Evolutionary conservation across 2,329 filamentous ascomycete genomes (phyloP).

Genomic region (Calonectria pseudoturangicola): DNA sequence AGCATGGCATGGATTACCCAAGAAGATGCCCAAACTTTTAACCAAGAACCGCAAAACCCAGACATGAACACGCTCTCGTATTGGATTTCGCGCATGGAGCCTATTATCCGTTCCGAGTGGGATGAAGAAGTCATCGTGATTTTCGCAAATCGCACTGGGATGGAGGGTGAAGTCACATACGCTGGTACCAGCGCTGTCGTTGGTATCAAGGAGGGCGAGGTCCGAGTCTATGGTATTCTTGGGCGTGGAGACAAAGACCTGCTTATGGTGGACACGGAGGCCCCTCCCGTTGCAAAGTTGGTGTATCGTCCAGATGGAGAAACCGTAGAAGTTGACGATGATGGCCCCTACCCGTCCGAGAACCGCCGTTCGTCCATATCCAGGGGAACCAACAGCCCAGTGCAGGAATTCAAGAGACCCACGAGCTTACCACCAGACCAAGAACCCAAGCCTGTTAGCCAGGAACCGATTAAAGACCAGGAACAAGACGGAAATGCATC

Average conservation of each 20-base stretch:
- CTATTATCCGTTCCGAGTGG: conserved; percentile 71
- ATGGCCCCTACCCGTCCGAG: conserved; percentile 8
- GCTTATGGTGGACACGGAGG: conserved; percentile 79
- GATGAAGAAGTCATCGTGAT: conserved; percentile 79
- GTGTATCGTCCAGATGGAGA: conserved; percentile 54
- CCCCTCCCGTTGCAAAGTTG: conserved; percentile 66
- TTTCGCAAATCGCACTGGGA: conserved; percentile 81
- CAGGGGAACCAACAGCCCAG: conserved; percentile 21
- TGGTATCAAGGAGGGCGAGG: conserved; percentile 78
- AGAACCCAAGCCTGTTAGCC: background rate
- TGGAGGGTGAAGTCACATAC: conserved; percentile 80
- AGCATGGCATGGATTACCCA: conserved; percentile 87
- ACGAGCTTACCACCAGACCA: background rate
- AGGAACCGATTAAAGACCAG: background rate
- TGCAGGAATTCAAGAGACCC: conserved; percentile 11
- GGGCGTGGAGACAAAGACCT: conserved; percentile 81
- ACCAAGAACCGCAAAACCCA: conserved; percentile 71
- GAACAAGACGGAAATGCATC: background rate
- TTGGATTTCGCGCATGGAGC: conserved; percentile 83
- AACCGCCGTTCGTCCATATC: conserved; percentile 14
- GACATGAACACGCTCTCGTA: conserved; percentile 85
- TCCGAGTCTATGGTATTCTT: conserved; percentile 81
- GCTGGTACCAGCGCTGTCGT: conserved; percentile 85
- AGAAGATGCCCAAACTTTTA: conserved; percentile 69
- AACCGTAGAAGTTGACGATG: conserved; percentile 16